Conservation (phyloP, 108 stramenopile species). For the Aureococcus anophagefferens region DNA sequence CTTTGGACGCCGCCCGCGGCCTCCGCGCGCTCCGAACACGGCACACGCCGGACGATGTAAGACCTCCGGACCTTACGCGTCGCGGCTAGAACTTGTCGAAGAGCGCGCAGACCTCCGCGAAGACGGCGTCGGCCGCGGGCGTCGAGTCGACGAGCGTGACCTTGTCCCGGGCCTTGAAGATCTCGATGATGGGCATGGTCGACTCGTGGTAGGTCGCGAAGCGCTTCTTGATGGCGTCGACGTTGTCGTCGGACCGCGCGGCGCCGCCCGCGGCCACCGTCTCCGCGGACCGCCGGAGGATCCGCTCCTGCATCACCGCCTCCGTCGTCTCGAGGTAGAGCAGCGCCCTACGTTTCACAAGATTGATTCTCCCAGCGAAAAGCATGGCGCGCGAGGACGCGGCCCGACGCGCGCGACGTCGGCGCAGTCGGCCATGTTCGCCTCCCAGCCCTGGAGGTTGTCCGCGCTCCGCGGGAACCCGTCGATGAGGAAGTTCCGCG, state of each 20-base stretch:
- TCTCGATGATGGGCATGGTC: slow-evolving; percentile 10
- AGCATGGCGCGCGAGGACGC: too few relatives aligned
- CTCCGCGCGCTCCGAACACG: too few relatives aligned
- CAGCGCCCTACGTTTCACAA: background rate
- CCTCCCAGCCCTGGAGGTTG: slow-evolving; percentile 12
- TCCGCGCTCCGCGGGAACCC: slow-evolving; percentile 12
- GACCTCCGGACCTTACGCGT: too few relatives aligned
- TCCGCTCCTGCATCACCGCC: slow-evolving; percentile 8
- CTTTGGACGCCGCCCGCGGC: too few relatives aligned
- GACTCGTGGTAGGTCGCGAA: slow-evolving; percentile 5
- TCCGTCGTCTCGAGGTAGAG: slow-evolving; percentile 5
- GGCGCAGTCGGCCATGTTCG: background rate
- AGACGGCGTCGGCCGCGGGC: background rate
- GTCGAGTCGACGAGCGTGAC: background rate
- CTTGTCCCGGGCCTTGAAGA: background rate
- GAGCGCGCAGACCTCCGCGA: too few relatives aligned
- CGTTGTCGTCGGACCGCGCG: slow-evolving; percentile 12
- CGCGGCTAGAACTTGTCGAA: too few relatives aligned
- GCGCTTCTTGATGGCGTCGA: slow-evolving; percentile 14
- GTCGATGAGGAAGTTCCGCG: slow-evolving; percentile 6
- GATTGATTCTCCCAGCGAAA: too few relatives aligned
- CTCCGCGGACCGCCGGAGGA: slow-evolving; percentile 1
- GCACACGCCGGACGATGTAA: too few relatives aligned
- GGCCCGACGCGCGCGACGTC: too few relatives aligned
- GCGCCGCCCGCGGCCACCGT: background rate